Percentiles rank a stretch among this genome's conserved stretches.
phyloP scores from a whole-genome alignment of 768 basidiomycete genomes.

The Serendipita indica region DNA sequence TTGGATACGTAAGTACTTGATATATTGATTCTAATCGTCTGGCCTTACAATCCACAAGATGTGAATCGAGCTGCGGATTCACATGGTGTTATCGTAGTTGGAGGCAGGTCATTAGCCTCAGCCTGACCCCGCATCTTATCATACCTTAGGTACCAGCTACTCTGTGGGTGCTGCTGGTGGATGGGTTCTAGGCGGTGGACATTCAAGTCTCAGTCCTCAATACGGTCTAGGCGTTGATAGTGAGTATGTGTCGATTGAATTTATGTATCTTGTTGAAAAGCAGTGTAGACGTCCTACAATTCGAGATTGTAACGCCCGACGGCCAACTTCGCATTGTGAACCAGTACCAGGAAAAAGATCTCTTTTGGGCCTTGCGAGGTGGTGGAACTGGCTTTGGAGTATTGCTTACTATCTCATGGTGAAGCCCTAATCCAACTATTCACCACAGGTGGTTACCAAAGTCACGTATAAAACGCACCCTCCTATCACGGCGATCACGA shows the following conservation, averaged over 20 bases:
- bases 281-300: slow-evolving; percentile 1
- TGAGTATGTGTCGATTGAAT: not conserved
- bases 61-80: slow-evolving; percentile 28
- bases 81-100: slow-evolving; percentile 30
- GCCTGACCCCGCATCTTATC: too few species aligned
- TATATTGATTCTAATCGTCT: slow-evolving; percentile 22
- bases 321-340: slow-evolving; percentile 9
- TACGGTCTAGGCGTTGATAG: slow-evolving; percentile 27
- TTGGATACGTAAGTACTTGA: not conserved
- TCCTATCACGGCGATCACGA: not conserved
- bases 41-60: slow-evolving; percentile 33
- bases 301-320: slow-evolving; percentile 13
- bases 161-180: slow-evolving; percentile 36
- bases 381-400: slow-evolving; percentile 12
- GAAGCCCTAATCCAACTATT: not conserved
- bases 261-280: not conserved
- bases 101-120: too few species aligned
- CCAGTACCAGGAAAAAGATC: slow-evolving; percentile 4
- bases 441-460: not conserved
- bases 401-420: not conserved
- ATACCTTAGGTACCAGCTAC: too few species aligned
- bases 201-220: slow-evolving; percentile 27
- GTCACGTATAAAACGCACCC: slow-evolving; percentile 8
- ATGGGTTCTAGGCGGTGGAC: slow-evolving; percentile 35
- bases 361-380: slow-evolving; percentile 14